A percentile compares a stretch with the other conserved stretches of the same genome.
Conservation (phyloP, 2,329 filamentous ascomycete species). For the Colletotrichum tamarilloi region DNA sequence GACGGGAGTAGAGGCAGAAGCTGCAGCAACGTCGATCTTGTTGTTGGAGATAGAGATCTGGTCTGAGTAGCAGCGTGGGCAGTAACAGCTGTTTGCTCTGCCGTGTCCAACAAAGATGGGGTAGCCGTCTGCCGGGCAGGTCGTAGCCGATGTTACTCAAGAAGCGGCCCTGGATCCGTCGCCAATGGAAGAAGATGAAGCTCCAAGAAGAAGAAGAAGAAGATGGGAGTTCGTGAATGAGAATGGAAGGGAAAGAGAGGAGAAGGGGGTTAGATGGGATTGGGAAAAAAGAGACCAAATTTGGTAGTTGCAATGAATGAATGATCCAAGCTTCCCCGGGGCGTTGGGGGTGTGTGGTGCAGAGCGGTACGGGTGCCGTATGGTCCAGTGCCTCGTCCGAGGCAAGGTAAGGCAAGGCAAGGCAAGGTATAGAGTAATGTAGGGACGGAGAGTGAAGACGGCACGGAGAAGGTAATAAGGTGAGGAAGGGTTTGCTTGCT, state of each 20-base stretch:
- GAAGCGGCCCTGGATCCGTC: not conserved
- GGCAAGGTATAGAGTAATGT: not conserved
- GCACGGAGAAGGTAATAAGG: too few relatives aligned
- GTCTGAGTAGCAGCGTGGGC: not conserved
- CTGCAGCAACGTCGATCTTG: not conserved
- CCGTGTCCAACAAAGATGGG: conserved; percentile 1
- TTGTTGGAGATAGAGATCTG: not conserved
- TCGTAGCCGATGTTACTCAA: not conserved
- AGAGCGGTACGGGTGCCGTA: conserved; percentile 10
- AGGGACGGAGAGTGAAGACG: too few relatives aligned
- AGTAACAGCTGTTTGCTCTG: not conserved
- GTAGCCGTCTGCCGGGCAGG: not conserved
- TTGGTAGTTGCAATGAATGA: conserved; percentile 32
- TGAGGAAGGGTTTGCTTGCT: too few relatives aligned
- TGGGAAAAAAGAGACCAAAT: conserved; percentile 22
- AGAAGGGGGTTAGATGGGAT: conserved; percentile 14
- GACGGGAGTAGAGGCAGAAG: conserved; percentile 11
- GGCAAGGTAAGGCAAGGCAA: conserved; percentile 14
- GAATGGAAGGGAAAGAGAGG: conserved; percentile 9
- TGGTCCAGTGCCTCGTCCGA: conserved; percentile 17
- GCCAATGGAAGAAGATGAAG: conserved; percentile 20
- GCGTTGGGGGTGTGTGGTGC: conserved; percentile 26
- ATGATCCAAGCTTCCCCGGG: conserved; percentile 32
- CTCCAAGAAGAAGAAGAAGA: conserved; percentile 4
- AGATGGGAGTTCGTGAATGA: conserved; percentile 1